Evolutionary conservation across 257 asterid species (phyloP), one percentile per base, ranked within the genome.

Genomic region (Avicennia marina): DNA sequence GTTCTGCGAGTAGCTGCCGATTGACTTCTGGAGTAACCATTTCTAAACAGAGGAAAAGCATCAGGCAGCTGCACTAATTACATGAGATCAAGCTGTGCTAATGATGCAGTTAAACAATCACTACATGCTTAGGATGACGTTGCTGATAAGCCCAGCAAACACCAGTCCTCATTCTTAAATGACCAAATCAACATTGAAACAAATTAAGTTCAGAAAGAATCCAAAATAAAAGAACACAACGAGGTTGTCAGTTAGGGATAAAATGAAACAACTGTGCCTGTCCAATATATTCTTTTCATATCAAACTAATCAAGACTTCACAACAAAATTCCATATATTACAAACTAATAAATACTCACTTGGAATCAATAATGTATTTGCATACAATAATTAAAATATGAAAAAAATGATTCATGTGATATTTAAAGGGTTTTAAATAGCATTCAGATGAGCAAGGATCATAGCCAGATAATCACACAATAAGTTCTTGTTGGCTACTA

Each of bases 11-110:
- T 48, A 93, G 61, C 74, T 89, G 83, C 67, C 74, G 79, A 63
- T 79, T 84, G 57, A 93, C 97, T 74, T 89, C 97, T 36, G 99
- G 95, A 70, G 77, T 89, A 67, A 89, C 86, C 97, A 89, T 84
- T 73, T 86, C 99, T 91, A 56, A 41, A 69, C 67, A 42, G 45
- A 53, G 53, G 43, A 73, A 68, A 55, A 53, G 44, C 7, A 56
- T 75, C 55, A 69, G 70, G 22, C 24, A 63, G 47, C 69, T 33
- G 32, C 7, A n/a, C n/a, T n/a, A n/a, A n/a, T n/a, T n/a, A n/a
- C n/a, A 60, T 29, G 18, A 31, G 21, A 22, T 40, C 19, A 58
- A 39, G 44, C 29, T n/a, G n/a, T n/a, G n/a, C n/a, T n/a, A n/a
- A n/a, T n/a, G n/a, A n/a, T n/a, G n/a, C n/a, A n/a, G n/a, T n/a